These are phyloP conservation scores for Kodamaea sagamina DNA, from an alignment of 805 yeast genomes.

Conservation along the genomic window DNA sequence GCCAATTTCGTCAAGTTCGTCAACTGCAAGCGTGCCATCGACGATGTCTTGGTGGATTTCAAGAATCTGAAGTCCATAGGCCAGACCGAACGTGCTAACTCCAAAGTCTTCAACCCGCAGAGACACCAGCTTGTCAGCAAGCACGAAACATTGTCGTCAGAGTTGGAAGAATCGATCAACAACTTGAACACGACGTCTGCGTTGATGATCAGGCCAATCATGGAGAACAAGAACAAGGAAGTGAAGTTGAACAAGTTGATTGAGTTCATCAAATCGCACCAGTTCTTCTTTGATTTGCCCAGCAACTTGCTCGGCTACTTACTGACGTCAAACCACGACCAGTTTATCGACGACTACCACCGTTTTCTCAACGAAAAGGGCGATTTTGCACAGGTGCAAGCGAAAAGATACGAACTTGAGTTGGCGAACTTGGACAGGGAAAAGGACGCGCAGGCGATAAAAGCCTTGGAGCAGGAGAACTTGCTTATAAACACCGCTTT, in stretches of 20 bases:
- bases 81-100: conserved; percentile 36
- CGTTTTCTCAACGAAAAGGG: conserved; percentile 29
- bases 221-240: conserved; percentile 40
- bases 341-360: conserved; percentile 38
- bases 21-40: conserved; percentile 41
- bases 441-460: conserved; percentile 16
- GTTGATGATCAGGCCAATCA: conserved; percentile 42
- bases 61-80: conserved; percentile 35
- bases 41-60: conserved; percentile 37
- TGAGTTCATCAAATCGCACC: conserved; percentile 35
- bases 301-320: conserved; percentile 30
- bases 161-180: conserved; percentile 41
- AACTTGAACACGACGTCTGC: conserved; percentile 39
- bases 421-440: conserved; percentile 15
- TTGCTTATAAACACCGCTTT: conserved; percentile 32
- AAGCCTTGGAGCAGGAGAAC: conserved; percentile 26
- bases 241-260: conserved; percentile 34
- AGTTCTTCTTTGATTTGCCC: conserved; percentile 41
- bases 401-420: conserved; percentile 15
- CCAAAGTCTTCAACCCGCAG: conserved; percentile 41
- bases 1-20: conserved; percentile 38
- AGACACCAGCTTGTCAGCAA: conserved; percentile 19
- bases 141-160: conserved; percentile 32
- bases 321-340: conserved; percentile 34
- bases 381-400: conserved; percentile 18